Evolutionary conservation across 805 yeast genomes (phyloP), one percentile per base, ranked within the genome.

Genomic region (Pichia deserticola): DNA sequence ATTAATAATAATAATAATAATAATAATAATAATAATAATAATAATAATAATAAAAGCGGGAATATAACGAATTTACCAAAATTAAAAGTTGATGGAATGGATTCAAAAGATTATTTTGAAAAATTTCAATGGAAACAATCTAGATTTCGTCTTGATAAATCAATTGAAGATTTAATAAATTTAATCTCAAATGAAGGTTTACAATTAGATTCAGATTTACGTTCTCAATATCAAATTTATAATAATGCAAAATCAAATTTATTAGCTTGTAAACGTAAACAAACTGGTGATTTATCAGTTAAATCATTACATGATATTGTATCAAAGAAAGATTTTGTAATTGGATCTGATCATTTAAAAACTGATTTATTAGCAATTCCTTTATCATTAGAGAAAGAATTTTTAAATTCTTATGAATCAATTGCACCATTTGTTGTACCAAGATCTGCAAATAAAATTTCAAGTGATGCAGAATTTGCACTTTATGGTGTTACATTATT

Each of bases 281-380:
- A 85, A 66, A 84, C 87, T 37, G 99, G 99, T 51, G 97, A 93
- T 65, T 75, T 93, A 56, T 84, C 96, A 4, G 90, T 92, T 49
- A 83, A 87, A 65, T 86, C 97, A 4, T 74, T 93, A 53, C 97
- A 92, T 64, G 93, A 88, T 61, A 77, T 92, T 49, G 97, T 93
- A 46, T 78, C 78, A 47, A 84, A 89, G 10, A 81, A 81, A 47
- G 89, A 93, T 61, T 87, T 93, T 65, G 90, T 93, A 13, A 72
- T 86, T 56, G 79, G 81, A 58, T 86, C 96, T 6, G 98, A 92
- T 54, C 87, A 90, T 66, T 76, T 93, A 63, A 81, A 82, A 44
- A 89, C 97, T 0, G 74, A 88, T n/a, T 73, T 93, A 51, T 74
- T 93, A 47, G 99, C 92, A 0, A 95, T 93, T 28, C 98, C 98